Evolutionary conservation across 176 grass and related monocot genomes (phyloP).

Genomic region (Bolboschoenus planiculmis): DNA sequence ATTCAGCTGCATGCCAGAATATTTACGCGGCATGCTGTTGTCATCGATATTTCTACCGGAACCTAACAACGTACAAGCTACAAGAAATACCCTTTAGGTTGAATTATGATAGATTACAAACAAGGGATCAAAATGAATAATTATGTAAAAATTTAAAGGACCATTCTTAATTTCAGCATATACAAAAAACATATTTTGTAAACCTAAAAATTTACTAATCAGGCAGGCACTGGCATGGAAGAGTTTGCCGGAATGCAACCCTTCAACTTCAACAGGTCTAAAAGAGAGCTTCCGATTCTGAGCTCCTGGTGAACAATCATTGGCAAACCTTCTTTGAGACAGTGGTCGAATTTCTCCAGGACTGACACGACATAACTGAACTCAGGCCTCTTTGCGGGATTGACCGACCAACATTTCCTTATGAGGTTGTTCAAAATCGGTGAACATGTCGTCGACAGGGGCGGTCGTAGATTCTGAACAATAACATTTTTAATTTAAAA

Average conservation of each 20-base stretch:
- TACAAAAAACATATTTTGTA: background rate
- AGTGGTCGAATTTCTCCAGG: slow-evolving; percentile 90
- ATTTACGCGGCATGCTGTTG: background rate
- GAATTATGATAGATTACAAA: background rate
- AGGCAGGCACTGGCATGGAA: slow-evolving; percentile 52
- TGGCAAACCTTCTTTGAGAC: slow-evolving; percentile 73
- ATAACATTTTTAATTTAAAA: background rate
- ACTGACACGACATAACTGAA: slow-evolving; percentile 91
- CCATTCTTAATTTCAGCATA: slow-evolving; percentile 18
- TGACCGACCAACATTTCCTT: slow-evolving; percentile 78
- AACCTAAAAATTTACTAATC: slow-evolving; percentile 13
- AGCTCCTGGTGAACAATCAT: slow-evolving; percentile 66
- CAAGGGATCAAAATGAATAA: slow-evolving; percentile 18
- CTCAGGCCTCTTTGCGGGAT: slow-evolving; percentile 74
- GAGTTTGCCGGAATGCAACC: slow-evolving; percentile 61
- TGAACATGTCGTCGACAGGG: slow-evolving; percentile 61
- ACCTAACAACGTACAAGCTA: background rate
- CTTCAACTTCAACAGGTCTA: slow-evolving; percentile 53
- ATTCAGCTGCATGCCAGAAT: background rate
- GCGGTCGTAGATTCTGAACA: slow-evolving; percentile 69
- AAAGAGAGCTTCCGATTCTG: slow-evolving; percentile 49
- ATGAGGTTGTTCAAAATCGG: slow-evolving; percentile 84
- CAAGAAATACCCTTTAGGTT: background rate
- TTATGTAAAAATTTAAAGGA: background rate
- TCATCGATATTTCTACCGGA: background rate